Evolutionary conservation across 2,329 filamentous ascomycete species (phyloP).

Genomic region (Hypoxylon rubiginosum): DNA sequence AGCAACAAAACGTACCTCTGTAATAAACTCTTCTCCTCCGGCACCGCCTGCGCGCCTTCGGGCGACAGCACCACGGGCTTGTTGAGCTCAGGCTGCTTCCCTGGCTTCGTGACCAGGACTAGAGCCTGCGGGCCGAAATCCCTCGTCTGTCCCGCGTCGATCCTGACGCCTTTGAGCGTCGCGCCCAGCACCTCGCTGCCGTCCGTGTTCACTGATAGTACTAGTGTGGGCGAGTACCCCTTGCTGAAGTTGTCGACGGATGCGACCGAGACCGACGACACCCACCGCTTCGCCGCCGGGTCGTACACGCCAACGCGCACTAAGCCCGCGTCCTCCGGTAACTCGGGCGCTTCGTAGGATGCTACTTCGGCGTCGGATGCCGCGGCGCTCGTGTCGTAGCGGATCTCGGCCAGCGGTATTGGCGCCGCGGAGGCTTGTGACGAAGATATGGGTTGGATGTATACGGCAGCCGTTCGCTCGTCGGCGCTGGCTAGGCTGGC

Average conservation of each 20-base stretch:
- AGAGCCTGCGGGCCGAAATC: constrained; percentile 74
- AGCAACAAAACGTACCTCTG: constrained; percentile 76
- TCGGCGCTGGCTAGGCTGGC: constrained; percentile 56
- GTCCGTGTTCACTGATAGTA: constrained; percentile 63
- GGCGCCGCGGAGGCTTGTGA: constrained; percentile 52
- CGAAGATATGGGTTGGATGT: constrained; percentile 65
- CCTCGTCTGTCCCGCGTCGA: constrained; percentile 74
- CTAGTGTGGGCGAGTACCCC: constrained; percentile 70
- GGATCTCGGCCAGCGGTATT: constrained; percentile 67
- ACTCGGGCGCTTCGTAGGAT: constrained; percentile 69
- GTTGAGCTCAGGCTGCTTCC: constrained; percentile 71
- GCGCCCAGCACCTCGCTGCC: constrained; percentile 64
- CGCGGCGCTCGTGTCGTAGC: constrained; percentile 64
- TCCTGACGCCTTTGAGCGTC: constrained; percentile 66
- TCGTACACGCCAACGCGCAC: constrained; percentile 72
- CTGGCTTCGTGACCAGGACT: constrained; percentile 62
- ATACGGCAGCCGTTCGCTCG: constrained; percentile 64
- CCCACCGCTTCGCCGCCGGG: constrained; percentile 61
- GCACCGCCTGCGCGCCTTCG: constrained; percentile 70
- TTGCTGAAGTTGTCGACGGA: constrained; percentile 70
- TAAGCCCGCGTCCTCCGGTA: constrained; percentile 61
- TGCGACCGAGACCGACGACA: constrained; percentile 68
- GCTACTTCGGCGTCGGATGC: constrained; percentile 61
- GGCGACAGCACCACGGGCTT: constrained; percentile 72
- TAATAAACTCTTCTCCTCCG: constrained; percentile 73